Conservation (phyloP, 2,329 filamentous ascomycete genomes). For the Ophiostoma triangulosporum region DNA sequence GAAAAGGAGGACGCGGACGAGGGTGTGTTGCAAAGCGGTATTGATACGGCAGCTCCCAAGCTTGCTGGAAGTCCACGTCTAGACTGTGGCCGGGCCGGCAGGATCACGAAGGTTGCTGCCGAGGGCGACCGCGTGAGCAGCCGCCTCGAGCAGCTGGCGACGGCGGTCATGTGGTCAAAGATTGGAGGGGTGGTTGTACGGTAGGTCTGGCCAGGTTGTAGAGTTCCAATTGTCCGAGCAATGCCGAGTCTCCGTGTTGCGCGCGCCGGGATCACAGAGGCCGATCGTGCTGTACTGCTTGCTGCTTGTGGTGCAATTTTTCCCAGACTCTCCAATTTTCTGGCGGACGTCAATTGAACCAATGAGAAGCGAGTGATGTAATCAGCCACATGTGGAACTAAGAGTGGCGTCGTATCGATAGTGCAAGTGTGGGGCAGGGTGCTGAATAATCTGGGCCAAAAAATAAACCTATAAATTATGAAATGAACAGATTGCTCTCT, state of each 20-base stretch:
- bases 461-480: background rate
- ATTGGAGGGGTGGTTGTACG: background rate
- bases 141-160: constrained; percentile 10
- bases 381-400: background rate
- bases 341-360: background rate
- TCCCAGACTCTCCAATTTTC: constrained; percentile 3
- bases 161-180: constrained; percentile 11
- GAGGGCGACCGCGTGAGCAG: constrained; percentile 8
- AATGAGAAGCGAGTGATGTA: background rate
- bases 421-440: background rate
- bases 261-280: background rate
- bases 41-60: background rate
- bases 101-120: constrained; percentile 3
- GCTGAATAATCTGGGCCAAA: background rate
- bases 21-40: background rate
- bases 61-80: background rate
- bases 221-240: too few species aligned
- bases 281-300: background rate
- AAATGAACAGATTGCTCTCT: constrained; percentile 7
- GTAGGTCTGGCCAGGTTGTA: too few species aligned
- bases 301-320: constrained; percentile 2
- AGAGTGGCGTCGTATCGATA: too few species aligned
- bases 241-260: too few species aligned
- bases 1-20: constrained; percentile 21
- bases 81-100: constrained; percentile 5